A percentile compares a stretch with the other conserved stretches of the same genome.
Evolutionary conservation across 2,329 filamentous ascomycete genomes (phyloP).

Genomic region (Calcarisporium arbuscula): DNA sequence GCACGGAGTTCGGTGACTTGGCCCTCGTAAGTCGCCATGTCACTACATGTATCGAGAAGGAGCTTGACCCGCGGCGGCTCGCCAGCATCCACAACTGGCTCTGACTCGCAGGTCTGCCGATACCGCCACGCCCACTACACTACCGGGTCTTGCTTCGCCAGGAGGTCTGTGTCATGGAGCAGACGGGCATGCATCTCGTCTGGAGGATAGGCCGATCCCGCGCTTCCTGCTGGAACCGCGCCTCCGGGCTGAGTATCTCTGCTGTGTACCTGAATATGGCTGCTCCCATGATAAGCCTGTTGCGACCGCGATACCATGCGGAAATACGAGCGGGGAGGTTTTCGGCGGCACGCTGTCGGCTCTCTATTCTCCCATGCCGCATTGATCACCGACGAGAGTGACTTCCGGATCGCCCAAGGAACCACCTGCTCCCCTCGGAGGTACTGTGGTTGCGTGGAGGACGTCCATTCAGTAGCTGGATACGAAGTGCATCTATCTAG

Average conservation of each 20-base stretch:
- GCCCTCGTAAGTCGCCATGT: slow-evolving; percentile 2
- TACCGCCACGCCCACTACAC: slow-evolving; percentile 5
- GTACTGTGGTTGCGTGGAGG: slow-evolving; percentile 2
- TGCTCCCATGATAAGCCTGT: no score
- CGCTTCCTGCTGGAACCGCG: no score
- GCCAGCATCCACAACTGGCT: background rate
- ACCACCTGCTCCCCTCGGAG: slow-evolving; percentile 1
- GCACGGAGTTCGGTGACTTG: slow-evolving; percentile 8
- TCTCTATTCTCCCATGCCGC: no score
- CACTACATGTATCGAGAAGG: slow-evolving; percentile 2
- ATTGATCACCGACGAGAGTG: no score
- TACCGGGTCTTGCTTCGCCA: slow-evolving; percentile 4
- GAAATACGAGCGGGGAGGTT: no score
- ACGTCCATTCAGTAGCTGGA: background rate
- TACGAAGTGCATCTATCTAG: background rate
- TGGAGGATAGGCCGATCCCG: no score
- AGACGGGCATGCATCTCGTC: slow-evolving; percentile 6
- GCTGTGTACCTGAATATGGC: background rate
- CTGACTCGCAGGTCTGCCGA: slow-evolving; percentile 2
- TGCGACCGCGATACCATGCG: no score
- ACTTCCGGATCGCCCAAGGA: slow-evolving; percentile 3
- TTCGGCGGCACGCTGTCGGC: no score
- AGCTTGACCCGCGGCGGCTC: slow-evolving; percentile 2
- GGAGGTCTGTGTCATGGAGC: slow-evolving; percentile 3
- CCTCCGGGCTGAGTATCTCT: slow-evolving; percentile 1